phyloP scores from a whole-genome alignment of 495 filamentous ascomycete species.

The Friedmanniomyces simplex region DNA sequence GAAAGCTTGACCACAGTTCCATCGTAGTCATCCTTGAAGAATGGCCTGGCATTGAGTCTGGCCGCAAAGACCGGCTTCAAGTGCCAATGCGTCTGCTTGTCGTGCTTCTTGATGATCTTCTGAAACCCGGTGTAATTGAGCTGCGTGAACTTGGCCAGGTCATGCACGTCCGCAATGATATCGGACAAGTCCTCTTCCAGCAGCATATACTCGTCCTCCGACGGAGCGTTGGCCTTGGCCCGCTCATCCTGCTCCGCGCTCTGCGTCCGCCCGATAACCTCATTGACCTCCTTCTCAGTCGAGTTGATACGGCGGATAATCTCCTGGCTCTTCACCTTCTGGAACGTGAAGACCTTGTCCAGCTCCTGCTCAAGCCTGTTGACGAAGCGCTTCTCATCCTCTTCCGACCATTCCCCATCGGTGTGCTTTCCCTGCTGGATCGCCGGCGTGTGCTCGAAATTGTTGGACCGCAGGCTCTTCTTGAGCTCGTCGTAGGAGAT shows the following conservation, averaged over 20 bases:
- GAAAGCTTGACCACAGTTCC: conserved; percentile 92
- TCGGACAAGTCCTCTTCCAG: conserved; percentile 93
- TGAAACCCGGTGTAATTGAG: conserved; percentile 98
- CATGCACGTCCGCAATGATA: conserved; percentile 97
- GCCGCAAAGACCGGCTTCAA: conserved; percentile 89
- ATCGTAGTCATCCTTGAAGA: conserved; percentile 98
- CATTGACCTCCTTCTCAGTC: conserved; percentile 77
- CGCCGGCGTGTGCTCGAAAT: conserved; percentile 47
- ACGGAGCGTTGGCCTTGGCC: conserved; percentile 34
- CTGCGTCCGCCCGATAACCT: conserved; percentile 67
- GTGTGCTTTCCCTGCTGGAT: conserved; percentile 32
- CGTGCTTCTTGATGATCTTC: conserved; percentile 99
- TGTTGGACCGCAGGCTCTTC: conserved; percentile 63
- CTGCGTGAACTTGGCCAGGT: conserved; percentile 96
- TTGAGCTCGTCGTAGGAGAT: conserved; percentile 96
- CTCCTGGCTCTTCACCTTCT: conserved; percentile 89
- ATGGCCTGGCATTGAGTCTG: conserved; percentile 86
- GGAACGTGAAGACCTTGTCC: conserved; percentile 93
- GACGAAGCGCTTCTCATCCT: conserved; percentile 86
- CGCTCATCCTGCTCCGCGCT: conserved; percentile 36
- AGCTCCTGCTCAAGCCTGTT: conserved; percentile 77
- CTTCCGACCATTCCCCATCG: conserved; percentile 71
- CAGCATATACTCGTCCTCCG: conserved; percentile 86
- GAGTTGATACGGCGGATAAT: conserved; percentile 80
- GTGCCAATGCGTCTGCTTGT: conserved; percentile 93